Evolutionary conservation across 2,329 filamentous ascomycete species (phyloP), one percentile per base, ranked within the genome.

Genomic region (Myotisia sp.): DNA sequence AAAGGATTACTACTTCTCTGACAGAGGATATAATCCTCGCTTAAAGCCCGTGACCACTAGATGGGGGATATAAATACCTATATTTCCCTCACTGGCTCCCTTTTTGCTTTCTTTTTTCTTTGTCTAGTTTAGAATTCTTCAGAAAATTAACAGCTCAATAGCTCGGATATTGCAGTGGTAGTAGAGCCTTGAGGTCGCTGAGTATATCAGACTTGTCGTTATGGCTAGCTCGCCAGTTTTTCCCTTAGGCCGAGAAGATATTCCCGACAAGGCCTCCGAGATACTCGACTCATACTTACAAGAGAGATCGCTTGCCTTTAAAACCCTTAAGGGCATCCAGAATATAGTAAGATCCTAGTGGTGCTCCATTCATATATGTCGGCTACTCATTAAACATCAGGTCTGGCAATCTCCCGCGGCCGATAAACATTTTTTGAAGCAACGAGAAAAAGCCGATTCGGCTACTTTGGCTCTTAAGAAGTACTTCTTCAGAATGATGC

Each of bases 401-500:
- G 28, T 30, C 28, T 19, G 28, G 14, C 28, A 30, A n/a, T 30
- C 28, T 30, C 26, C 26, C 26, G 26, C 26, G 13, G 34, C 8
- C 10, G 37, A 44, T 26, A 22, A 31, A 13, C 37, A 44, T 31
- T 50, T 50, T 37, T 22, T 37, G 29, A 34, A 30, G 13, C 47
- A 46, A 36, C 30, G 42, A n/a, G 14, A 34, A 22, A 33, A 16
- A 5, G 44, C 47, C 14, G 41, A 46, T 38, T 24, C 31, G 8
- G 29, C 41, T 6, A 29, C 36, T 13, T 12, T 33, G 3, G 27
- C 27, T 16, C 27, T 26, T 13, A 31, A 24, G 16, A 26, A 36
- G 8, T n/a, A 20, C 1, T 38, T 44, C 18, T 49, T 43, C 29
- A 27, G 41, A 3, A 43, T 47, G 43, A 51, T 52, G 48, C 22